Base-by-base conservation (phyloP, 257 asterid genomes). In the Leonotis leonurus region DNA sequence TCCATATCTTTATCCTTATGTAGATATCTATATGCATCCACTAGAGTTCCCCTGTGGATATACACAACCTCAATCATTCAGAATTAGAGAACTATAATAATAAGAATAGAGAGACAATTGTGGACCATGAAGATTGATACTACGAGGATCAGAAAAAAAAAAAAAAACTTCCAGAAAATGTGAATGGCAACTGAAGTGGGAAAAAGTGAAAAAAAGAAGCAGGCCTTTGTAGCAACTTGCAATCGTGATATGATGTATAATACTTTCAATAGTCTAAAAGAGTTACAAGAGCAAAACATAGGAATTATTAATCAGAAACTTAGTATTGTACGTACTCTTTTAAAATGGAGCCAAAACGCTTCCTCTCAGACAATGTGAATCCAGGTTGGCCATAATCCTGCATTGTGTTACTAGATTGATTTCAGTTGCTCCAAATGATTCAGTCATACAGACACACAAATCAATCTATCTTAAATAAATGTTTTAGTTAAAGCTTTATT, bases 341-440 rank as follows among this genome's bases (percentile, higher is more conserved):
- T 63, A 88, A 76, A 64, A 91, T 77, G 63, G 75, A 60, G 49
- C 87, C 84, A 67, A 91, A 91, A 8, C 98, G 87, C 79, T 21
- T 86, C 85, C 96, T 83, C 85, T 91, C 98, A 22, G 96, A 78
- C 71, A 77, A 44, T 43, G 98, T 86, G 74, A 91, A 91, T 70
- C 98, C 98, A 80, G 98, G 98, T 69, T 91, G 98, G 27, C 98
- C 98, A 64, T 78, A 84, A 70, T 91, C 96, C 97, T 90, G 84
- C 77, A 83, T 68, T 70, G 62, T 58, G 39, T 33, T 21, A 46
- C 45, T 40, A 11, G 27, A 51, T 63, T 39, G 62, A 32, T 56
- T 32, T 73, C 26, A 74, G 75, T 33, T 52, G 62, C 56, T 35
- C 50, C 35, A 59, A 58, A 64, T 62, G 24, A 65, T 37, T 29